Base-by-base conservation (phyloP, 495 filamentous ascomycete genomes). In the Penicillium angulare region DNA sequence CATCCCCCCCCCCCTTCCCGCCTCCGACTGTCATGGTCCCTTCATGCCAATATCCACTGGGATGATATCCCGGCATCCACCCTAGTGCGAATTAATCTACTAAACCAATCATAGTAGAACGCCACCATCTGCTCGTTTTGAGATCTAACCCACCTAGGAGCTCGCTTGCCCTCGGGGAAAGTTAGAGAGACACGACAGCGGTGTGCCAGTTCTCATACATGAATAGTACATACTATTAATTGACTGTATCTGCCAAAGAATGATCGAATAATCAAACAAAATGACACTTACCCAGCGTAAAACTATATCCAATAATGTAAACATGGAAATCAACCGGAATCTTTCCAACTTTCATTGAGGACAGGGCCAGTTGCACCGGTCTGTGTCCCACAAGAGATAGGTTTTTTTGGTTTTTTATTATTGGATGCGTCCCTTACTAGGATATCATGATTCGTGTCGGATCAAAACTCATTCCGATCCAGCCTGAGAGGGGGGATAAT, bases 31-130 rank as follows among this genome's bases (percentile, higher is more conserved):
- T 26, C 29, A 43, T 43, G 36, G 13, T 35, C 51, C 56, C 56
- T 59, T 58, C 55, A 58, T 55, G 51, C 57, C 49, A n/a, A 46
- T 48, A 44, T 34, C 24, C 32, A 45, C 56, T 52, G 23, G 53
- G 45, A 47, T 46, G 34, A 49, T 49, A 56, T 50, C 47, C 45
- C 45, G 26, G 24, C 21, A 20, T 6, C n/a, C n/a, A n/a, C n/a
- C n/a, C n/a, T n/a, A n/a, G n/a, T n/a, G n/a, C n/a, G n/a, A 36
- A 24, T 16, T 21, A 15, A 49, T 20, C 5, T 5, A 29, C 47
- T 29, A 22, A 21, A 42, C 20, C 39, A 41, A 27, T 50, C 43
- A 15, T n/a, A n/a, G n/a, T n/a, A n/a, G 50, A 29, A 50, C 50
- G 47, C 50, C 51, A 54, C 55, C 41, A 46, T 46, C 43, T 46